Percentiles rank a stretch among this genome's conserved stretches.
Evolutionary conservation across 1,284 basidiomycete genomes (phyloP).

Genomic region (Leccinum subatratum): DNA sequence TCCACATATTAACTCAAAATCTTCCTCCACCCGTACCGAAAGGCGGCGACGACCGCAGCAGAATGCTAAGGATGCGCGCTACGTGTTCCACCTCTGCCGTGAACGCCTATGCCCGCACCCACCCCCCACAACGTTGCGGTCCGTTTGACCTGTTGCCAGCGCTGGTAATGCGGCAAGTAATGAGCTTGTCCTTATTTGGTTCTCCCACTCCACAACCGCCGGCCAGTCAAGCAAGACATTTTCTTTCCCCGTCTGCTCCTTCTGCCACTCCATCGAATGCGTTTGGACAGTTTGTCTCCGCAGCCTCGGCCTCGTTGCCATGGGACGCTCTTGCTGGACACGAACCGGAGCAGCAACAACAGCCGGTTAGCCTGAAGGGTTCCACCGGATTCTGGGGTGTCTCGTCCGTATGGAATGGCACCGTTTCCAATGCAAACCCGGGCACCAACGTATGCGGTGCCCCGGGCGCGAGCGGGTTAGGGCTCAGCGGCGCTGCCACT

Average conservation of each 20-base stretch:
- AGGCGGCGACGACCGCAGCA: too few species aligned
- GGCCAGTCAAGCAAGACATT: constrained; percentile 79
- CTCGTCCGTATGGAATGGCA: constrained; percentile 53
- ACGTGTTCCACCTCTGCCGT: too few species aligned
- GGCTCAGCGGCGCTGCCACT: background rate
- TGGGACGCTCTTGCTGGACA: constrained; percentile 14
- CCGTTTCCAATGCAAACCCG: constrained; percentile 26
- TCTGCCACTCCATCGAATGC: constrained; percentile 16
- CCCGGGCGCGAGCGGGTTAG: constrained; percentile 13
- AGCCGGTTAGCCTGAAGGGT: constrained; percentile 54
- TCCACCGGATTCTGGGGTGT: constrained; percentile 58
- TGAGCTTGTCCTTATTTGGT: too few species aligned
- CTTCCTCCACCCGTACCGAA: too few species aligned
- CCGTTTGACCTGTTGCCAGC: too few species aligned
- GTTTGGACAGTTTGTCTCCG: constrained; percentile 15
- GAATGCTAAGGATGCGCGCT: too few species aligned
- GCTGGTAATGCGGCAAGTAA: too few species aligned
- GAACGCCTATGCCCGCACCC: too few species aligned
- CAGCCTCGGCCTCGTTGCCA: constrained; percentile 18
- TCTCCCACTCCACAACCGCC: constrained; percentile 30
- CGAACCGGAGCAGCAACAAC: constrained; percentile 16
- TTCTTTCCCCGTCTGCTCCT: constrained; percentile 47
- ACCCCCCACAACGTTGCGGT: too few species aligned
- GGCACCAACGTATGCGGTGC: constrained; percentile 43
- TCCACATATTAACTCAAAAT: too few species aligned